Evolutionary conservation across 208 protist genomes (phyloP), one percentile per base, ranked within the genome.

Genomic region (Crithidia brevicula): DNA sequence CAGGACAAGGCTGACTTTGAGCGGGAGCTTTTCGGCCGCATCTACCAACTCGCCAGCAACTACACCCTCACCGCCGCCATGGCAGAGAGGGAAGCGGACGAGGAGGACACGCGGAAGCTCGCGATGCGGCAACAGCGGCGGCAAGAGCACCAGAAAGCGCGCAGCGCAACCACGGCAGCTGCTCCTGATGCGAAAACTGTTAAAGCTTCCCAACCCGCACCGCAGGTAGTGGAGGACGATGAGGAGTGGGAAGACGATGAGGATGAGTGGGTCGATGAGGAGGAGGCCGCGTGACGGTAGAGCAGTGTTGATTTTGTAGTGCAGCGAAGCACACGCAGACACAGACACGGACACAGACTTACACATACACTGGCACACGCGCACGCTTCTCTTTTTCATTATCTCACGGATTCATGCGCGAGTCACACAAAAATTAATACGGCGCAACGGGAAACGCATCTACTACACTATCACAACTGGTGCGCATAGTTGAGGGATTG

Each of bases 1-100:
- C 34, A 50, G 50, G 81, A 88, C 18, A 84, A 88, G 58, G 65
- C 52, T 8, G 68, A 62, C 42, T 89, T 86, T 60, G 82, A 88
- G 76, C 65, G 65, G 20, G 65, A 83, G 43, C 53, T 88, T 16
- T 68, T 81, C 13, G 49, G 16, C 18, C 65, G 70, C 49, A 69
- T 88, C 9, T 52, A 72, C 38, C 67, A 77, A 5, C 65, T 85
- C 25, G 74, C 78, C 7, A 58, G 73, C 43, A 51, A 42, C 23
- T 74, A 66, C 30, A 71, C 70, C 33, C 72, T 90, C 25, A 86
- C 77, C 4, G 80, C 50, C 1, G 73, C 66, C 10, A 63, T 77
- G 74, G 80, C 65, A 9, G 77, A 85, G 51, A 53, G 65, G 43
- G 81, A 71, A 71, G 60, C 58, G 49, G 27, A 50, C 0, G 46